phyloP scores from a whole-genome alignment of 2,329 filamentous ascomycete genomes.

The Didymella lethalis region DNA sequence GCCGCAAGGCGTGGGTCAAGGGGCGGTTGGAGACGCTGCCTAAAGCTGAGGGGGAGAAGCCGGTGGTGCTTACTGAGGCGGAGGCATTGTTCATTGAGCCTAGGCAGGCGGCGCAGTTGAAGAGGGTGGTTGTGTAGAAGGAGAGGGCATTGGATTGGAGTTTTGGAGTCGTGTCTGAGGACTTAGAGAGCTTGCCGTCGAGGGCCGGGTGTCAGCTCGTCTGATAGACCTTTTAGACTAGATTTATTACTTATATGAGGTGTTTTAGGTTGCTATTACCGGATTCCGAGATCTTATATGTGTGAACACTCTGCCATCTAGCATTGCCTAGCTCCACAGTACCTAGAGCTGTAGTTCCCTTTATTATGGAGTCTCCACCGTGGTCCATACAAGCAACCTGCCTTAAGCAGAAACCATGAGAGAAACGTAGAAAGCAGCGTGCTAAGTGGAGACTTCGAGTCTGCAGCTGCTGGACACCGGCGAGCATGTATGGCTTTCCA shows the following conservation, averaged over 20 bases:
- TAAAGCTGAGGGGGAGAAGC: constrained; percentile 69
- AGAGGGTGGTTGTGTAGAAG: constrained; percentile 35
- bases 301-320: background rate
- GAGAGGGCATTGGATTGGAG: constrained; percentile 5
- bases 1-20: constrained; percentile 93
- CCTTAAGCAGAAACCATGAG: background rate
- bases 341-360: background rate
- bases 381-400: background rate
- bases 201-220: background rate
- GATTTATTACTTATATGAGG: background rate
- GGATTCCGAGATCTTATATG: background rate
- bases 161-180: constrained; percentile 6
- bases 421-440: background rate
- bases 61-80: constrained; percentile 78
- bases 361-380: background rate
- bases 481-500: background rate
- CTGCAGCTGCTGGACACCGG: background rate
- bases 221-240: background rate
- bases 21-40: constrained; percentile 84
- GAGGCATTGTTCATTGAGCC: constrained; percentile 90
- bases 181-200: background rate
- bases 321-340: background rate
- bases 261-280: background rate
- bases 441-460: background rate
- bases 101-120: constrained; percentile 70